Base-by-base conservation (phyloP, 164 flowering plant genomes). In the Cinnamomum chago region DNA sequence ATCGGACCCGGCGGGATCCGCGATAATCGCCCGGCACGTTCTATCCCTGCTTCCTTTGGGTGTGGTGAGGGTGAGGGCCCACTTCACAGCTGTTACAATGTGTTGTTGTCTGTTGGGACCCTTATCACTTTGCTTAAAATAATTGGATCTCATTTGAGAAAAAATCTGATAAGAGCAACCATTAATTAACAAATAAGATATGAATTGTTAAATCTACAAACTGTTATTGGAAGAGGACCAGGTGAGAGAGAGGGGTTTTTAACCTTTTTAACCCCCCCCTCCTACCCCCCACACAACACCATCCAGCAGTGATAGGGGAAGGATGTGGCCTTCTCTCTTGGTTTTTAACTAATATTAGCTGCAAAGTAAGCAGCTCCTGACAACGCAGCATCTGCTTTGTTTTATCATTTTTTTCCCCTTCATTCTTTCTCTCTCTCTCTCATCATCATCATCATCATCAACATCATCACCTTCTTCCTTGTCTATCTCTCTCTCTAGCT, bases 1-100 rank as follows among this genome's bases (percentile, higher is more conserved):
- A 1, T 27, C 27, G 3, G 67, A 25, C 18, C 15, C 47, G 40
- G 69, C 17, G 83, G 86, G 86, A 84, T 83, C 87, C 84, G 83
- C 81, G 83, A 87, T 82, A 83, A 83, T 81, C 86, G 84, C 88
- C 86, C 78, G 81, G 88, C 90, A 87, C 88, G 90, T 87, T 85
- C 86, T 82, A 68, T 76, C 82, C 84, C 85, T 72, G 50, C n/a
- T 81, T 64, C 74, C 28, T 22, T 13, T 14, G 58, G 83, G 85
- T 9, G 47, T 40, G 47, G 47, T 3, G 35, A 30, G 35, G 0
- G 5, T 52, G 60, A 15, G 60, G 40, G 30, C 86, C 89, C 82
- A 62, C 72, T 0, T 55, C 73, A 83, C 85, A 85, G 89, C 89
- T 87, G 85, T 84, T 67, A 50, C 88, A 81, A 71, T 85, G 82